Evolutionary conservation across 805 yeast genomes (phyloP).

Genomic region (Ogataea philodendri): DNA sequence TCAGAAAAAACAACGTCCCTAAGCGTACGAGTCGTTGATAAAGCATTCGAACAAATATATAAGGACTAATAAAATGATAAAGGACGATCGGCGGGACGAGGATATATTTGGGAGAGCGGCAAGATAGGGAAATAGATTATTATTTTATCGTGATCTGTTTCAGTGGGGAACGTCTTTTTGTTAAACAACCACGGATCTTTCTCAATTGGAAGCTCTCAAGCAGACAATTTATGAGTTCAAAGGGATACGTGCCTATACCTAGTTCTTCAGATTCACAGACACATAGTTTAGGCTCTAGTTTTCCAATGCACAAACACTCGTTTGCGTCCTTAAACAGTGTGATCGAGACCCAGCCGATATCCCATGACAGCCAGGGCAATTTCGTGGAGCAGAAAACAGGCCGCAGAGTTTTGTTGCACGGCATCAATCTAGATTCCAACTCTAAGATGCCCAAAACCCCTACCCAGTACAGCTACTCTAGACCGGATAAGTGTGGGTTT

Average conservation of each 20-base stretch:
- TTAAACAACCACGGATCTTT: not conserved
- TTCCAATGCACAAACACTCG: conserved; percentile 16
- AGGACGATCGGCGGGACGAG: conserved; percentile 9
- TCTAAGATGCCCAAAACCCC: conserved; percentile 70
- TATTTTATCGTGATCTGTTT: conserved; percentile 5
- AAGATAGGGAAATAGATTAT: conserved; percentile 10
- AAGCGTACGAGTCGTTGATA: conserved; percentile 2
- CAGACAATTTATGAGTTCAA: conserved; percentile 13
- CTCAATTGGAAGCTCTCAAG: conserved; percentile 1
- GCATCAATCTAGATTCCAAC: conserved; percentile 77
- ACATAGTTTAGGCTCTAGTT: conserved; percentile 2
- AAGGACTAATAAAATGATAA: not conserved
- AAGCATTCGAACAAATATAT: conserved; percentile 3
- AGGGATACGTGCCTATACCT: conserved; percentile 18
- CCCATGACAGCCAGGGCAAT: conserved; percentile 49
- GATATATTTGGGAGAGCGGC: conserved; percentile 11
- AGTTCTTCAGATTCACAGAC: conserved; percentile 5
- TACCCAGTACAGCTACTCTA: conserved; percentile 38
- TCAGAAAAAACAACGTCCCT: not conserved
- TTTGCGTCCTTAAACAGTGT: conserved; percentile 18
- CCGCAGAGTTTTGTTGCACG: conserved; percentile 63
- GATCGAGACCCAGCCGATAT: conserved; percentile 23
- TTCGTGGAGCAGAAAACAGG: conserved; percentile 54
- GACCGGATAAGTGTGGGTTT: conserved; percentile 45
- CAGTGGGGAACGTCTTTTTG: conserved; percentile 1